These are phyloP conservation scores for Podila epicladia DNA, from an alignment of 192 early-diverging fungal species.

Conservation along the genomic window DNA sequence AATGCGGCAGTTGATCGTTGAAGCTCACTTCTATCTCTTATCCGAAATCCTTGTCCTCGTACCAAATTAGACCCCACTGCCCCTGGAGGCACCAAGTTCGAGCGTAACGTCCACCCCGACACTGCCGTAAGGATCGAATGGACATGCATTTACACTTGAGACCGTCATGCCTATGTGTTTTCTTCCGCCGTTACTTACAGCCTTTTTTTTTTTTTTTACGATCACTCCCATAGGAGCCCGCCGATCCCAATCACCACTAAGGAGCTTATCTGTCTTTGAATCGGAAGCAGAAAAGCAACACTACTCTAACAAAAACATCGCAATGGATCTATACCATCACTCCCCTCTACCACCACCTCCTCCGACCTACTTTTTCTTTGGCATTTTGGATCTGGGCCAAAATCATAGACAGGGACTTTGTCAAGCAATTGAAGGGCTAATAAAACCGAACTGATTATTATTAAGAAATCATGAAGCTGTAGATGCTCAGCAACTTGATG, in stretches of 20 bases:
- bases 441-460: too few species aligned
- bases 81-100: slow-evolving; percentile 83
- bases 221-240: slow-evolving; percentile 12
- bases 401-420: too few species aligned
- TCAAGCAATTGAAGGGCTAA: too few species aligned
- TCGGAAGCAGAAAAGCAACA: background rate
- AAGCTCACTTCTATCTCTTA: slow-evolving; percentile 7
- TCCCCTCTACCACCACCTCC: too few species aligned
- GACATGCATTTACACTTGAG: background rate
- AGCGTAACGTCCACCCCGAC: slow-evolving; percentile 78
- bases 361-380: too few species aligned
- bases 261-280: background rate
- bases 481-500: too few species aligned
- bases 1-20: background rate
- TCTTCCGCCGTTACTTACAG: background rate
- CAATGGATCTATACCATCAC: slow-evolving; percentile 1
- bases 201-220: background rate
- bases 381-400: too few species aligned
- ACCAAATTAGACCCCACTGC: slow-evolving; percentile 67
- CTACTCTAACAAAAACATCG: too few species aligned
- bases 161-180: background rate
- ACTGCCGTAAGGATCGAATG: slow-evolving; percentile 58
- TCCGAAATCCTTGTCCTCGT: background rate
- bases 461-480: too few species aligned
- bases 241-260: slow-evolving; percentile 16